A percentile compares a stretch with the other conserved stretches of the same genome.
Conservation (phyloP, 2,329 filamentous ascomycete species). For the Chaetoscypha palmicola region DNA sequence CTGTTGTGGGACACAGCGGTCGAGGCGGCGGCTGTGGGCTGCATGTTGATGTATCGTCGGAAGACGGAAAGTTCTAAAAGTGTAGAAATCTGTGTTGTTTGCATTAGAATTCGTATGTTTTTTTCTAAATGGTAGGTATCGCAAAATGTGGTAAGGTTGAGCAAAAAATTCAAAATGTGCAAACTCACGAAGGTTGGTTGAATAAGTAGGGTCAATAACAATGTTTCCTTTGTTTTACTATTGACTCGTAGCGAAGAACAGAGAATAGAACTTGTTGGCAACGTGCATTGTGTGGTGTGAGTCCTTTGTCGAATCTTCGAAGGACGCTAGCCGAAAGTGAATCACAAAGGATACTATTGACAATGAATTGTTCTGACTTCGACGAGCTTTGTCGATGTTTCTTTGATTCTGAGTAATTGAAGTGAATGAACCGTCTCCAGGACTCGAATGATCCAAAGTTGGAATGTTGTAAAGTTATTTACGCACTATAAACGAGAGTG, state of each 20-base stretch:
- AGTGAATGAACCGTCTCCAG: conserved; percentile 3
- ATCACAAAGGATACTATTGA: conserved; percentile 9
- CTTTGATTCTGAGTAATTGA: not conserved
- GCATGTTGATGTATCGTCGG: conserved; percentile 1
- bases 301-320: conserved; percentile 7
- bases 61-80: not conserved
- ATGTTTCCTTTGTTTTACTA: conserved; percentile 4
- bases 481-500: not conserved
- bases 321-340: not conserved
- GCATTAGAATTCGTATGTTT: no score
- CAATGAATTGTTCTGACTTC: conserved; percentile 2
- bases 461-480: not conserved
- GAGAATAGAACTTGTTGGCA: conserved; percentile 9
- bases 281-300: conserved; percentile 19
- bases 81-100: not conserved
- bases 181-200: conserved; percentile 5
- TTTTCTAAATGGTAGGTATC: no score
- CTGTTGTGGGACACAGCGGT: conserved; percentile 6
- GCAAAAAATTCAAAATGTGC: not conserved
- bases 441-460: conserved; percentile 1
- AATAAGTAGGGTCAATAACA: conserved; percentile 4
- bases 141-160: not conserved
- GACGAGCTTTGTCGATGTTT: not conserved
- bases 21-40: conserved; percentile 3
- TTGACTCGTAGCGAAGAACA: conserved; percentile 18